Percentiles rank a stretch among this genome's conserved stretches.
phyloP scores from a whole-genome alignment of 2,329 filamentous ascomycete genomes.

The Teratosphaeria destructans region DNA sequence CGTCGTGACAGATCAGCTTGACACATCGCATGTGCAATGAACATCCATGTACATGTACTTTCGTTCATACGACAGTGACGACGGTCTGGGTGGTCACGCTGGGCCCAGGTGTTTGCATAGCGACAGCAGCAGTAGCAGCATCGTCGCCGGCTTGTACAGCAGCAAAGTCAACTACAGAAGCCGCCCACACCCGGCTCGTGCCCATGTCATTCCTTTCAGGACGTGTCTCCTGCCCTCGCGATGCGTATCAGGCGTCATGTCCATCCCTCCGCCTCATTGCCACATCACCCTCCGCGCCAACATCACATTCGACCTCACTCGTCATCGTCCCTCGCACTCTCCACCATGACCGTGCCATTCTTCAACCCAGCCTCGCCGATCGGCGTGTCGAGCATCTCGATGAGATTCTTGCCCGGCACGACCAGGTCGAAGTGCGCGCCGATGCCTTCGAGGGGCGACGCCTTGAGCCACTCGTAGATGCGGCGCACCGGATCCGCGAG shows the following conservation, averaged over 20 bases:
- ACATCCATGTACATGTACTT: too few relatives aligned
- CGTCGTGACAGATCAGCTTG: neutral
- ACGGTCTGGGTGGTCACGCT: neutral
- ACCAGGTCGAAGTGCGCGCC: constrained; percentile 86
- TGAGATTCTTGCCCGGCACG: constrained; percentile 75
- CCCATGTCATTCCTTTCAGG: neutral
- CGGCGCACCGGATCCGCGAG: constrained; percentile 65
- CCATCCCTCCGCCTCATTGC: neutral
- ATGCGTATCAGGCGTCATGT: constrained; percentile 3
- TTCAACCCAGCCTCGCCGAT: constrained; percentile 78
- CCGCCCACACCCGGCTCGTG: neutral
- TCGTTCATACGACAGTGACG: neutral
- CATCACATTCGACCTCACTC: neutral
- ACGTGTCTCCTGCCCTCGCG: constrained; percentile 3
- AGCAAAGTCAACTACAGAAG: neutral
- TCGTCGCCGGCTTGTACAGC: neutral
- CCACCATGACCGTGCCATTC: constrained; percentile 91
- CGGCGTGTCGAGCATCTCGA: constrained; percentile 58
- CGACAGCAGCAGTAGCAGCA: neutral
- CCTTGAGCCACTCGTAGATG: constrained; percentile 95
- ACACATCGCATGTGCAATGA: neutral
- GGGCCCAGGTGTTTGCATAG: neutral
- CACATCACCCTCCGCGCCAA: neutral
- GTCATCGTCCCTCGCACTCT: constrained; percentile 44
- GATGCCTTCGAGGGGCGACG: constrained; percentile 56